Evolutionary conservation across 1,139 yeast genomes (phyloP).

Genomic region (Yamadazyma triangularis): DNA sequence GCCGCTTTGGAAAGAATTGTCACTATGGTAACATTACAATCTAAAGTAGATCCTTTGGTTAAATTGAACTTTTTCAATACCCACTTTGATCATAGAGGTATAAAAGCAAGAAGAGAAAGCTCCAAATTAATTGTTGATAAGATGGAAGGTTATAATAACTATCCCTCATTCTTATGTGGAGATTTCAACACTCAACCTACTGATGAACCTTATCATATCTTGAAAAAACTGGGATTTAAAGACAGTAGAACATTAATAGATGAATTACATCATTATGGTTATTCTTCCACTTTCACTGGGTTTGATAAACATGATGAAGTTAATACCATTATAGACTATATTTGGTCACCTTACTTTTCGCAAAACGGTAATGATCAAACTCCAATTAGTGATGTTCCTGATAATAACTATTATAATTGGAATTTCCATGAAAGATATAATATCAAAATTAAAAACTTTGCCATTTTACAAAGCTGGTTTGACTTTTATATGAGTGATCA

Average conservation of each 20-base stretch:
- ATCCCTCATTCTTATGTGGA: slow-evolving; percentile 43
- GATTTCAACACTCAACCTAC: slow-evolving; percentile 55
- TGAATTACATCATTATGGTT: slow-evolving; percentile 34
- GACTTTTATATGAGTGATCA: slow-evolving; percentile 48
- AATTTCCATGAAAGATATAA: slow-evolving; percentile 15
- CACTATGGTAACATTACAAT: slow-evolving; percentile 40
- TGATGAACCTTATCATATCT: slow-evolving; percentile 44
- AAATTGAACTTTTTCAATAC: slow-evolving; percentile 48
- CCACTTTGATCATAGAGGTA: slow-evolving; percentile 56
- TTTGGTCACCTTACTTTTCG: slow-evolving; percentile 40
- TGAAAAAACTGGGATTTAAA: slow-evolving; percentile 28
- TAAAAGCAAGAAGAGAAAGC: slow-evolving; percentile 41
- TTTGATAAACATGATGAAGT: slow-evolving; percentile 31
- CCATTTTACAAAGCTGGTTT: slow-evolving; percentile 41
- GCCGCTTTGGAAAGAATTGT: slow-evolving; percentile 47
- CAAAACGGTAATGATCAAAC: slow-evolving; percentile 16
- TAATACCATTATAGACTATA: slow-evolving; percentile 38
- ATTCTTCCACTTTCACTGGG: slow-evolving; percentile 46
- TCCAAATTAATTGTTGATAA: slow-evolving; percentile 43
- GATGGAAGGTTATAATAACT: slow-evolving; percentile 33
- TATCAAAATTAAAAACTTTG: slow-evolving; percentile 28
- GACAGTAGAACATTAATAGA: slow-evolving; percentile 28
- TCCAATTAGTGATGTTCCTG: slow-evolving; percentile 3
- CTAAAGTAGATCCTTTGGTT: slow-evolving; percentile 20
- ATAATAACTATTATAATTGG: slow-evolving; percentile 6